Base-by-base conservation (phyloP, 73 alveolate genomes). In the Blepharisma stoltei region DNA sequence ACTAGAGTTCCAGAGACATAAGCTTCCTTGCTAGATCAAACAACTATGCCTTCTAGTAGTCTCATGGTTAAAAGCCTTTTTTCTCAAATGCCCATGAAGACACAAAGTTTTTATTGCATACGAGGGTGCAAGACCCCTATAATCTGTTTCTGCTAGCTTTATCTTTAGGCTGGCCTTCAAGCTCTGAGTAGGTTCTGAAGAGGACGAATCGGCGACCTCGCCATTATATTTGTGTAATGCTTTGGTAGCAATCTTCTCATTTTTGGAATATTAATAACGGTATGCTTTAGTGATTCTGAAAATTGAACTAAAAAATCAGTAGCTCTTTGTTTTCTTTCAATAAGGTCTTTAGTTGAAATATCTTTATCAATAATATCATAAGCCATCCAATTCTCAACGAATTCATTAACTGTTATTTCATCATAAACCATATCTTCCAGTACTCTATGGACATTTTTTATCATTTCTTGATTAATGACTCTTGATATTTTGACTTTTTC, bases 201-300 rank as follows among this genome's bases (percentile, higher is more conserved):
- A n/a, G n/a, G n/a, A n/a, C n/a, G n/a, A n/a, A n/a, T n/a, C n/a
- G n/a, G n/a, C n/a, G n/a, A n/a, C n/a, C n/a, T n/a, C n/a, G n/a
- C n/a, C n/a, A n/a, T n/a, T n/a, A n/a, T n/a, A n/a, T n/a, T n/a
- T n/a, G n/a, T n/a, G n/a, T n/a, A n/a, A n/a, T 9, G 76, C 27
- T 44, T 69, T 1, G 79, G 79, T 20, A 69, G 21, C 25, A 69
- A 9, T 44, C 41, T 69, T 53, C 60, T 69, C 21, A 69, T n/a
- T 18, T n/a, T 9, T 43, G 23, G 71, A 43, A 69, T 25, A 37
- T 37, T 37, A 25, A 69, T 38, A 4, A n/a, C 45, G 0, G 21
- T 7, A 5, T 43, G 20, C 9, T 69, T 69, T 23, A 18, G 69
- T 9, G 37, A 11, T n/a, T 9, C 41, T 7, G 45, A 11, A 69